Base-by-base conservation (phyloP, 352 stramenopile genomes). In the Phytophthora pseudosyringae region DNA sequence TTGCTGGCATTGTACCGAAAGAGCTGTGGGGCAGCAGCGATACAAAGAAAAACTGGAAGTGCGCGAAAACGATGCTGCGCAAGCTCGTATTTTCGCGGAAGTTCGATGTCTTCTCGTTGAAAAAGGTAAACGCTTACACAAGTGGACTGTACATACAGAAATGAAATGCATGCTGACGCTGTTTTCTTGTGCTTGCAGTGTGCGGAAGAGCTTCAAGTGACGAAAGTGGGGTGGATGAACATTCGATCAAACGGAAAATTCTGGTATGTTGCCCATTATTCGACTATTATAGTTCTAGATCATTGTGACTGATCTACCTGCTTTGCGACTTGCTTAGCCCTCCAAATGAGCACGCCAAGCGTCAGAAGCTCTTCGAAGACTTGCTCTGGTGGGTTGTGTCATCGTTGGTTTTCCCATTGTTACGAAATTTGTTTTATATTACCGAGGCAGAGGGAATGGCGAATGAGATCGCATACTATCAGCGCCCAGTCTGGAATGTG, bases 381-480 rank as follows among this genome's bases (percentile, higher is more conserved):
- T 31, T 92, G 10, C 33, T 91, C 9, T 52, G 59, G 8, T 91
- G 76, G 80, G 18, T 83, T 1, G 55, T 79, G 11, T 73, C 56
- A 7, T 64, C 57, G 2, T 40, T 94, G 7, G 70, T 90, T 0
- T 90, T 88, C 21, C 82, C 86, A 6, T 33, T 91, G 3, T 43
- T 94, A 26, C 77, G 75, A 8, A 83, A 75, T 32, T 57, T 86
- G 44, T 93, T 92, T 67, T 94, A 90, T 64, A 81, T 91, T 49
- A 94, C 86, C 1, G 83, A 92, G 39, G 48, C 64, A 2, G 86
- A 94, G 67, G 86, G 84, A 12, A 75, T 73, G 49, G 81, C 74
- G 3, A 90, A 92, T 33, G 80, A 91, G 10, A 76, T 93, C 8
- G 59, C 73, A 5, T 94, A 76, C 57, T 94, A 88, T 51, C 81